Evolutionary conservation across 176 grass and related monocot species (phyloP).

Genomic region (Ananas comosus): DNA sequence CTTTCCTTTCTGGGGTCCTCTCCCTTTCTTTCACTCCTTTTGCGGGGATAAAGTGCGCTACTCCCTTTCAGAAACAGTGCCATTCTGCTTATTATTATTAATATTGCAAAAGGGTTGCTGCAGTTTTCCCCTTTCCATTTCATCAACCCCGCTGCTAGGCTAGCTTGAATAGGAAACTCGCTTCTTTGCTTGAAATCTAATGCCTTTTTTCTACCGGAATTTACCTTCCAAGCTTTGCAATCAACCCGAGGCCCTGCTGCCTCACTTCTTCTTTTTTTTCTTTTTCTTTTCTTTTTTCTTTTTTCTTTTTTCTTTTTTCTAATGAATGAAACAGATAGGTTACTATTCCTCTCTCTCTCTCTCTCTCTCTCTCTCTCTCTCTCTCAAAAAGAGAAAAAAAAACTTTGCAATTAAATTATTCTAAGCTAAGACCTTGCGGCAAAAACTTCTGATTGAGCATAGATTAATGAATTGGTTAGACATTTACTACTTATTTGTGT

Average conservation of each 20-base stretch:
- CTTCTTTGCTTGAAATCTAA: background rate
- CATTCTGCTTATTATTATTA: background rate
- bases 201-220: no score
- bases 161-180: background rate
- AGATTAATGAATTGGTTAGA: no score
- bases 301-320: background rate
- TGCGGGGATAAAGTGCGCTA: background rate
- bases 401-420: no score
- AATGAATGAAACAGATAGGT: background rate
- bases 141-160: background rate
- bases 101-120: background rate
- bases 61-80: background rate
- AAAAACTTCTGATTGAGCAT: no score
- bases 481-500: no score
- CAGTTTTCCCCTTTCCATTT: background rate
- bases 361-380: background rate
- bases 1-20: conserved; percentile 2
- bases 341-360: background rate
- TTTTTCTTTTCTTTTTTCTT: background rate
- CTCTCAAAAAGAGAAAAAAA: background rate
- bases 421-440: no score
- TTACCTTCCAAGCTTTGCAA: background rate
- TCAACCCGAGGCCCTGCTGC: background rate
- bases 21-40: conserved; percentile 3
- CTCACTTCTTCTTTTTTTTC: background rate